phyloP scores from a whole-genome alignment of 768 basidiomycete genomes.

The Hygrophorus pudorinus region DNA sequence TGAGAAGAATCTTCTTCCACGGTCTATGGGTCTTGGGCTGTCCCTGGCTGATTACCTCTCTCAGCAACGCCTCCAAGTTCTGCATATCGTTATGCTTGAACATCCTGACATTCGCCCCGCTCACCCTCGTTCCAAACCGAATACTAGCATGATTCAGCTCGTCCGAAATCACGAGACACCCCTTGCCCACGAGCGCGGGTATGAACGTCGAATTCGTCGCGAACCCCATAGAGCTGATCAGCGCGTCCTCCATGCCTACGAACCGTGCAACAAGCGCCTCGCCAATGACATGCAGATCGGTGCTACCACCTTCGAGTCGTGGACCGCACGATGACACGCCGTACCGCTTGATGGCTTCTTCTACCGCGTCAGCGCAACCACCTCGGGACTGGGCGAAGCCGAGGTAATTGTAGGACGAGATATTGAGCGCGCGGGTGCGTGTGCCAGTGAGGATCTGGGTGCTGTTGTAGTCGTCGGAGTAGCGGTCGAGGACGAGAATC shows the following conservation, averaged over 20 bases:
- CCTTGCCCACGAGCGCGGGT: slow-evolving; percentile 84
- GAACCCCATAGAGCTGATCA: slow-evolving; percentile 94
- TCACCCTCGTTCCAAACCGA: slow-evolving; percentile 82
- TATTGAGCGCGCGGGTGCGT: slow-evolving; percentile 84
- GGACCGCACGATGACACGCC: slow-evolving; percentile 71
- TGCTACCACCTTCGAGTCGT: slow-evolving; percentile 77
- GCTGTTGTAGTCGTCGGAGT: slow-evolving; percentile 72
- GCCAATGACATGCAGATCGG: slow-evolving; percentile 68
- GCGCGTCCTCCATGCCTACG: slow-evolving; percentile 80
- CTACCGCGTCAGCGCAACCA: slow-evolving; percentile 90
- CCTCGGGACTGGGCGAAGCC: slow-evolving; percentile 93
- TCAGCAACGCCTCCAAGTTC: slow-evolving; percentile 66
- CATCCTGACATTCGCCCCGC: slow-evolving; percentile 81
- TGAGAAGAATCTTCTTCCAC: slow-evolving; percentile 95
- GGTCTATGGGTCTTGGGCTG: slow-evolving; percentile 97
- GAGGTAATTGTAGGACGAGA: slow-evolving; percentile 98
- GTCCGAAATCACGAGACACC: slow-evolving; percentile 92
- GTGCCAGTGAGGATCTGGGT: slow-evolving; percentile 70
- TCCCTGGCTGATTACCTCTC: slow-evolving; percentile 92
- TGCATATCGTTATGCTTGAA: slow-evolving; percentile 98
- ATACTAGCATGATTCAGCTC: slow-evolving; percentile 96
- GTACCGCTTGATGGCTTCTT: slow-evolving; percentile 70
- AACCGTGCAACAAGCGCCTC: slow-evolving; percentile 89
- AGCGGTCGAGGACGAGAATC: slow-evolving; percentile 75
- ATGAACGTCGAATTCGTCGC: slow-evolving; percentile 92